Evolutionary conservation across 495 filamentous ascomycete species (phyloP).

Genomic region (Penicillium egyptiacum): DNA sequence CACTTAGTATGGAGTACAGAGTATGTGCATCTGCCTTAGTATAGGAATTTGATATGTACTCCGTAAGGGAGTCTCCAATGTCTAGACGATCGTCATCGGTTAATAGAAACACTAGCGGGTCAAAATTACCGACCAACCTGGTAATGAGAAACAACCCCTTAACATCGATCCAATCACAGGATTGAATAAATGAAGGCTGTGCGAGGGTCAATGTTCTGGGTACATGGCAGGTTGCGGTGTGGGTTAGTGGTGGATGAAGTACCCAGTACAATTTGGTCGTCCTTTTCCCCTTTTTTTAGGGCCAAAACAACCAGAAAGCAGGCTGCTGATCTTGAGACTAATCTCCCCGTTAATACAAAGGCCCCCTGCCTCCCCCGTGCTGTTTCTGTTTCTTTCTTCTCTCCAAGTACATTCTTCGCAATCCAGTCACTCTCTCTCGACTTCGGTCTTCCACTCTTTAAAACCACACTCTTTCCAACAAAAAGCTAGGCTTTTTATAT

Average conservation of each 20-base stretch:
- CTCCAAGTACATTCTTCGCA: slow-evolving; percentile 42
- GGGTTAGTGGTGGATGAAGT: slow-evolving; percentile 5
- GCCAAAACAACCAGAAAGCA: not conserved
- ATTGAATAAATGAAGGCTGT: not conserved
- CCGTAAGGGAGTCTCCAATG: slow-evolving; percentile 1
- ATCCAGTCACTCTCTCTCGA: slow-evolving; percentile 45
- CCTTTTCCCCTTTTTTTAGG: slow-evolving; percentile 11
- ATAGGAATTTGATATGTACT: not conserved
- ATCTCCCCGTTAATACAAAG: slow-evolving; percentile 52
- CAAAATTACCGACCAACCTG: slow-evolving; percentile 11
- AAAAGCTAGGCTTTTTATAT: slow-evolving; percentile 26
- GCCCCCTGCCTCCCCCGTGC: slow-evolving; percentile 31
- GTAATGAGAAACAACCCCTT: not conserved
- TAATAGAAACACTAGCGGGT: slow-evolving; percentile 10
- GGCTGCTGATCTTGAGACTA: slow-evolving; percentile 39
- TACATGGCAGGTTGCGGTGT: slow-evolving; percentile 13
- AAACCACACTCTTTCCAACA: slow-evolving; percentile 46
- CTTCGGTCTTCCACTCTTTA: slow-evolving; percentile 60
- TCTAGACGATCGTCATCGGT: slow-evolving; percentile 7
- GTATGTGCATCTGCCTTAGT: not conserved
- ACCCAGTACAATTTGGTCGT: slow-evolving; percentile 4
- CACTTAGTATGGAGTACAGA: too few relatives aligned
- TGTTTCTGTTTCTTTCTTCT: slow-evolving; percentile 31
- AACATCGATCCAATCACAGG: slow-evolving; percentile 5
- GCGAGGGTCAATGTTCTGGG: not conserved